phyloP scores from a whole-genome alignment of 495 filamentous ascomycete genomes.

The Neurospora pannonica region DNA sequence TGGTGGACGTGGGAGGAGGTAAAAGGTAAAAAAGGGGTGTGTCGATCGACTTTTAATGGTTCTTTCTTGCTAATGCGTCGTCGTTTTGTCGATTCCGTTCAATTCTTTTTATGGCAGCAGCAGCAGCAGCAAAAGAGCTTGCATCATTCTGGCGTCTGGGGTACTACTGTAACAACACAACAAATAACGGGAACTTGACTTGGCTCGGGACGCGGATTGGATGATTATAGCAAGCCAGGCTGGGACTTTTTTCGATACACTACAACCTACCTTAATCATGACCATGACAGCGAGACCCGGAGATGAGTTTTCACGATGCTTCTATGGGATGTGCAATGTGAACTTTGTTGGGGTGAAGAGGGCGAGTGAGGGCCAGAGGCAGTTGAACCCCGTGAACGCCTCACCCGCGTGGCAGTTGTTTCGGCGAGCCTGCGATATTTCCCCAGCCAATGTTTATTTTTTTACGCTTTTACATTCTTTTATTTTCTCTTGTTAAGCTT shows the following conservation, averaged over 20 bases:
- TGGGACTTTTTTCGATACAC: not conserved
- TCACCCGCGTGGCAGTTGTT: not conserved
- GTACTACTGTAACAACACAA: not conserved
- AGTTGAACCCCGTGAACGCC: not conserved
- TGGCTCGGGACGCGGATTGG: not conserved
- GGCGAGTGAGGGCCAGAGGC: not conserved
- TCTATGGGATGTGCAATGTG: not conserved
- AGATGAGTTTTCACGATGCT: not conserved
- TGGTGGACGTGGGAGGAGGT: conserved; percentile 18
- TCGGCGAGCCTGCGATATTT: not conserved
- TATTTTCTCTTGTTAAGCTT: not conserved
- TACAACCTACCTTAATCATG: not conserved
- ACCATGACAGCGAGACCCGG: not conserved
- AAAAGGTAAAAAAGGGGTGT: not conserved
- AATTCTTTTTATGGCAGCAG: not conserved
- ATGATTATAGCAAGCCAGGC: not conserved
- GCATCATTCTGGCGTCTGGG: not conserved
- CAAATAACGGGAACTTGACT: not conserved
- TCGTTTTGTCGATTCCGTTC: not conserved
- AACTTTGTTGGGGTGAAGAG: not conserved
- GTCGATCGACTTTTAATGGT: not conserved
- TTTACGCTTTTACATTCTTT: not conserved
- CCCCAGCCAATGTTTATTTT: not conserved
- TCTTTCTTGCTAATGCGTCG: not conserved
- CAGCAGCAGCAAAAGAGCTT: not conserved